These are phyloP conservation scores for Xylaria sp. DNA, from an alignment of 2,329 filamentous ascomycete species.

Conservation along the genomic window DNA sequence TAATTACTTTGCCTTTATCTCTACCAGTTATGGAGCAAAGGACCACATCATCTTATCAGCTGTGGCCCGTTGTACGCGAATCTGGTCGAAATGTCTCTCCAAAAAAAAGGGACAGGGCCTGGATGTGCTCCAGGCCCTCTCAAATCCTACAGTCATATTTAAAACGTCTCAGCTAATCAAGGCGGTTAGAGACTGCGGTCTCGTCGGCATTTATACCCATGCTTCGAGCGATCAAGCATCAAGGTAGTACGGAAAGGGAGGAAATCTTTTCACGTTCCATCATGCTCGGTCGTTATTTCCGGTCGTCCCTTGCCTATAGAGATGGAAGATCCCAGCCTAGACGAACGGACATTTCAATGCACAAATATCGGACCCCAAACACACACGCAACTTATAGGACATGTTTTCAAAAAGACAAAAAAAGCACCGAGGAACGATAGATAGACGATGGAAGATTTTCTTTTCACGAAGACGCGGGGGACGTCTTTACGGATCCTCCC, in stretches of 20 bases:
- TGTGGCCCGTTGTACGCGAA: not conserved
- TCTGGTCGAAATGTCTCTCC: not conserved
- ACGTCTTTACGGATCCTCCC: conserved; percentile 15
- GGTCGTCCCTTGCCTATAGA: conserved; percentile 39
- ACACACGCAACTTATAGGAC: conserved; percentile 20
- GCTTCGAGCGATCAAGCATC: not conserved
- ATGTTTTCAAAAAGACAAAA: conserved; percentile 9
- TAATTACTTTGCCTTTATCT: conserved; percentile 1
- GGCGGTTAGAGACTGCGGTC: not conserved
- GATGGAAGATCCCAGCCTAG: conserved; percentile 35
- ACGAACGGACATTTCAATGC: conserved; percentile 13
- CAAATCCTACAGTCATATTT: not conserved
- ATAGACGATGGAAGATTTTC: conserved; percentile 25
- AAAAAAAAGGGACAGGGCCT: not conserved
- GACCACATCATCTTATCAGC: not conserved
- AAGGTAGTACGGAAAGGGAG: not conserved
- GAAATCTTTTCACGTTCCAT: not conserved
- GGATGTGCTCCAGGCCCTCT: not conserved
- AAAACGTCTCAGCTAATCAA: not conserved
- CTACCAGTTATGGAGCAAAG: not conserved
- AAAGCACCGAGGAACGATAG: conserved; percentile 9
- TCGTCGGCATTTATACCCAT: not conserved
- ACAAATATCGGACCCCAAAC: conserved; percentile 14
- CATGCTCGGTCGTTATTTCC: conserved; percentile 15
- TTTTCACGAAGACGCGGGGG: conserved; percentile 30